A percentile compares a stretch with the other conserved stretches of the same genome.
Evolutionary conservation across 495 filamentous ascomycete genomes (phyloP).

Genomic region (Melanomma pulvis-pyrius): DNA sequence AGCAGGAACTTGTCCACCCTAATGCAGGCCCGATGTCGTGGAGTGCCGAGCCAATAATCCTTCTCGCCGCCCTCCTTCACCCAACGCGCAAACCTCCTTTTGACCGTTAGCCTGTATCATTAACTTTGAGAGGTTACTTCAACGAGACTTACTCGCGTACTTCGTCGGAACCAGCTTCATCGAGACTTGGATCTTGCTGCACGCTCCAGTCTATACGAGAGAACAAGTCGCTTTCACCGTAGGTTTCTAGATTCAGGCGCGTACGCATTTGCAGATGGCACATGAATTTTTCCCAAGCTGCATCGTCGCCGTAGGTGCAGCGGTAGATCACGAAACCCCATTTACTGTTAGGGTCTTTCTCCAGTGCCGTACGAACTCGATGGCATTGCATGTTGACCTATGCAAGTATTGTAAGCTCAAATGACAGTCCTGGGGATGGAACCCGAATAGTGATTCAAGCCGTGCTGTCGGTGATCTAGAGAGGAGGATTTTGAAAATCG

Average conservation of each 20-base stretch:
- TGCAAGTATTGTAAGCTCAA: no score
- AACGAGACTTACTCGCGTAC: neutral
- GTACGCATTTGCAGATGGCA: neutral
- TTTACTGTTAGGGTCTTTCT: neutral
- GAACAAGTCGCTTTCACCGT: neutral
- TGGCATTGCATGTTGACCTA: no score
- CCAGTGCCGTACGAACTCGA: neutral
- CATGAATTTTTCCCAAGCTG: slow-evolving; percentile 4
- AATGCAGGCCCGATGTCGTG: neutral
- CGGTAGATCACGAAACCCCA: slow-evolving; percentile 14
- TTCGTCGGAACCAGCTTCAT: neutral
- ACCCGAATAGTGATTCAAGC: no score
- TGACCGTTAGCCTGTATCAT: neutral
- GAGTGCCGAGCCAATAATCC: neutral
- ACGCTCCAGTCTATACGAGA: neutral
- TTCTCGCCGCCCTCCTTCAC: neutral
- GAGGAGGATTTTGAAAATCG: no score
- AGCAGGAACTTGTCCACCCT: neutral
- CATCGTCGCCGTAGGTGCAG: slow-evolving; percentile 12
- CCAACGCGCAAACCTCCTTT: neutral
- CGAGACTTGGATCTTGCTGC: neutral
- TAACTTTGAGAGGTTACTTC: neutral
- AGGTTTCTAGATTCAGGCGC: neutral
- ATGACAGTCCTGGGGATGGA: no score
- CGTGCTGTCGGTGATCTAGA: no score